phyloP scores from a whole-genome alignment of 2,329 filamentous ascomycete genomes.

The Periconia macrospinosa region DNA sequence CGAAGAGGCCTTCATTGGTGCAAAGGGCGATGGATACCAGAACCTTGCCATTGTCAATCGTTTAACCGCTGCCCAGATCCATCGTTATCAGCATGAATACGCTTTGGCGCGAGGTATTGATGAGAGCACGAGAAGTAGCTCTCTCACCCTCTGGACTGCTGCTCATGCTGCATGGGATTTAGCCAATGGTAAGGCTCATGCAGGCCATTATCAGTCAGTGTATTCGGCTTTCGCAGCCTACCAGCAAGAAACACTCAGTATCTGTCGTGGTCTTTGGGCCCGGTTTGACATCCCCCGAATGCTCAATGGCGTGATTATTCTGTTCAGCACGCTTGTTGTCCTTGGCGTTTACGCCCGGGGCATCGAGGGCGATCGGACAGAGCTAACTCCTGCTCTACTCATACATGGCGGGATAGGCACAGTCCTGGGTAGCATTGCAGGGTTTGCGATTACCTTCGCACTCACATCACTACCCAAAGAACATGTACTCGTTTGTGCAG shows the following conservation, averaged over 20 bases:
- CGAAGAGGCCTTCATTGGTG: constrained; percentile 84
- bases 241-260: constrained; percentile 73
- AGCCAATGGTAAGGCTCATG: constrained; percentile 44
- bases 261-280: constrained; percentile 87
- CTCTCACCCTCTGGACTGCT: constrained; percentile 61
- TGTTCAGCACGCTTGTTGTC: constrained; percentile 67
- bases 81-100: constrained; percentile 86
- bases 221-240: constrained; percentile 69
- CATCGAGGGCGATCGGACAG: constrained; percentile 55
- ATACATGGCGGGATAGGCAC: constrained; percentile 54
- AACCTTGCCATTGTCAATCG: constrained; percentile 78
- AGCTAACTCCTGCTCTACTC: constrained; percentile 57
- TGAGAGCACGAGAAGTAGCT: constrained; percentile 59
- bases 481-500: constrained; percentile 46
- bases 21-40: constrained; percentile 68
- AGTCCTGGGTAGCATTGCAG: constrained; percentile 44
- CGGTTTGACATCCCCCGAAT: constrained; percentile 88
- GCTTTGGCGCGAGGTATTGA: constrained; percentile 70
- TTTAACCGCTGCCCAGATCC: constrained; percentile 80
- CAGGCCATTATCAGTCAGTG: constrained; percentile 43
- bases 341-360: constrained; percentile 73
- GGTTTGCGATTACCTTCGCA: constrained; percentile 50
- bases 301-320: constrained; percentile 73
- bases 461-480: constrained; percentile 42
- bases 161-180: constrained; percentile 60